phyloP scores from a whole-genome alignment of 2,329 filamentous ascomycete genomes.

The Phialocephala sp. region DNA sequence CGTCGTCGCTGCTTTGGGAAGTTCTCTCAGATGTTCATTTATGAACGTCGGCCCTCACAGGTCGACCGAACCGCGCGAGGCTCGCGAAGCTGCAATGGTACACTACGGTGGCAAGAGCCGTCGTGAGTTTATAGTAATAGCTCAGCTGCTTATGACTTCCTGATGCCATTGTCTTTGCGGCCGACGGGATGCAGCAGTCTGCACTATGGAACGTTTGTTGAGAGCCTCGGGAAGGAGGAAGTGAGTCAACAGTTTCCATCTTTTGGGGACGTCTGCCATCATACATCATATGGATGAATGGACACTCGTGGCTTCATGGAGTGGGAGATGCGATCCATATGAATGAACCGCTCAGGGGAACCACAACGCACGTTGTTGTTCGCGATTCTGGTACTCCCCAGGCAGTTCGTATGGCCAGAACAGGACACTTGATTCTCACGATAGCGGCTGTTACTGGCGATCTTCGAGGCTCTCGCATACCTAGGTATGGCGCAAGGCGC shows the following conservation, averaged over 20 bases:
- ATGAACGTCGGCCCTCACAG: background rate
- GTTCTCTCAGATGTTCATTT: background rate
- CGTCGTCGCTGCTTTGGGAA: background rate
- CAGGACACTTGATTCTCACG: background rate
- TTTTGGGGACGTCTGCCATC: background rate
- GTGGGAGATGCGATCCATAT: background rate
- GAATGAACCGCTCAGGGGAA: background rate
- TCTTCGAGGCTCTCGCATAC: background rate
- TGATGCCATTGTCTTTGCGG: background rate
- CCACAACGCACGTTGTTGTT: background rate
- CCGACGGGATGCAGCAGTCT: constrained; percentile 2
- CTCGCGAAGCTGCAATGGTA: background rate
- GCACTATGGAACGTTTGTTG: background rate
- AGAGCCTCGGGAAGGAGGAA: constrained; percentile 3
- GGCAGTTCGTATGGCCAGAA: background rate
- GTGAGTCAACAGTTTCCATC: background rate
- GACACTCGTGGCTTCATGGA: background rate
- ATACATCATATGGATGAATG: constrained; percentile 4
- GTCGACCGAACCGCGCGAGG: background rate
- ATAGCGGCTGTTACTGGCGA: background rate
- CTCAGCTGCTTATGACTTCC: background rate
- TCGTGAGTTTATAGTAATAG: constrained; percentile 5
- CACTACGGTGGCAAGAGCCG: background rate
- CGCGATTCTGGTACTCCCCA: background rate
- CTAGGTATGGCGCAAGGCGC: background rate